Conservation (phyloP, 768 basidiomycete species). For the Tylopilus plumbeoviolaceoides region DNA sequence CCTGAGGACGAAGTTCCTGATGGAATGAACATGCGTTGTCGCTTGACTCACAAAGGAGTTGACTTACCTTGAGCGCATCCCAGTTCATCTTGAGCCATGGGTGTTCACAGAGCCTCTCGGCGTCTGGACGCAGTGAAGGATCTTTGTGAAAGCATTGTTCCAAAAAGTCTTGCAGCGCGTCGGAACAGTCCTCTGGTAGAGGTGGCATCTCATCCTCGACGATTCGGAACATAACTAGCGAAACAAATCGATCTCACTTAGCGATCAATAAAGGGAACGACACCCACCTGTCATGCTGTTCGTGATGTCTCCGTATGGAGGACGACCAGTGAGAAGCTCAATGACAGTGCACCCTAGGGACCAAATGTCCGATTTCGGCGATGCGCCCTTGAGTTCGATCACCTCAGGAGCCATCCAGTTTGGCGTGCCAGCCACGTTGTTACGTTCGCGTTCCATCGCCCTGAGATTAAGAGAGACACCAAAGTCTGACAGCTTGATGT, state of each 20-base stretch:
- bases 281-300: slow-evolving; percentile 85
- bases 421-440: slow-evolving; percentile 90
- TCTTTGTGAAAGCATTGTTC: slow-evolving; percentile 89
- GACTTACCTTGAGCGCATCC: slow-evolving; percentile 68
- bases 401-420: slow-evolving; percentile 99
- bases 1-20: slow-evolving; percentile 83
- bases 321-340: slow-evolving; percentile 87
- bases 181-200: slow-evolving; percentile 74
- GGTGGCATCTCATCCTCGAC: slow-evolving; percentile 92
- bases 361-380: slow-evolving; percentile 94
- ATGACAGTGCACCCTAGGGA: slow-evolving; percentile 92
- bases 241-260: slow-evolving; percentile 2
- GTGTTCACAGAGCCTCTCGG: slow-evolving; percentile 84
- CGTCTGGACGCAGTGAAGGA: slow-evolving; percentile 75
- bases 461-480: slow-evolving; percentile 95
- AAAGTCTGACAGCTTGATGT: slow-evolving; percentile 96
- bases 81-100: slow-evolving; percentile 84
- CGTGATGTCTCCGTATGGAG: slow-evolving; percentile 85
- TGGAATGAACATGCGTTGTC: not conserved
- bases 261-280: slow-evolving; percentile 1
- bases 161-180: slow-evolving; percentile 76
- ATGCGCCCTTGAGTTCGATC: slow-evolving; percentile 91
- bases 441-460: slow-evolving; percentile 80
- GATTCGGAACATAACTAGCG: slow-evolving; percentile 91
- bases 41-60: not conserved